Base-by-base conservation (phyloP, 805 yeast species). In the Metschnikowia hibisci region DNA sequence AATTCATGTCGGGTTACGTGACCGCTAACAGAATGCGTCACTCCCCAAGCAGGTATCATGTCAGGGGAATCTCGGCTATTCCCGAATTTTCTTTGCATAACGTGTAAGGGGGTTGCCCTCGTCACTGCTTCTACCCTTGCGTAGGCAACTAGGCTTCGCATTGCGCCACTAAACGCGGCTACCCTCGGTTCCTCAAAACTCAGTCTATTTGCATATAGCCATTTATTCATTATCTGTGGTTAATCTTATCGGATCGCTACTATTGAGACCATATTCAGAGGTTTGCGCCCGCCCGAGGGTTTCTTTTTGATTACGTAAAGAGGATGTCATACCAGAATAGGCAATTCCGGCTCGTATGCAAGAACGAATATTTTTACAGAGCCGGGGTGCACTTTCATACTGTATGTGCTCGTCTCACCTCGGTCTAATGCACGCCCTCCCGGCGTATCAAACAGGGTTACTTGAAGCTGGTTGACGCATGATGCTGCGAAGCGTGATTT, bases 51-150 rank as follows among this genome's bases (percentile, higher is more conserved):
- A 22, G 23, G 0, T 26, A 5, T 26, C 31, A 18, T 28, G 9
- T 14, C 32, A 35, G 39, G 32, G 32, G 39, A 35, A 28, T 15
- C 6, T 35, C 39, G 39, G 32, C 32, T 27, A 35, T 11, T 15
- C 8, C 31, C 38, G 31, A 34, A 11, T 5, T 6, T 9, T 26
- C 4, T 10, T 9, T 26, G 14, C 10, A 2, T 12, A 13, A 15
- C 13, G 31, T 27, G 39, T 25, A 26, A 26, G 32, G 31, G n/a
- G 26, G 31, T 12, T 12, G 25, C 9, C 22, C 32, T 27, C 39
- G 32, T 15, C 23, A 15, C 38, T 34, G 31, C 25, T 15, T 13
- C 12, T 11, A 15, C 32, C 6, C 16, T 35, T 27, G 15, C 39
- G 25, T 26, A 15, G n/a, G n/a, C 11, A 23, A 4, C 8, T 10